These are phyloP conservation scores for Diaporthe aspalathi DNA, from an alignment of 2,329 filamentous ascomycete species.

Conservation along the genomic window DNA sequence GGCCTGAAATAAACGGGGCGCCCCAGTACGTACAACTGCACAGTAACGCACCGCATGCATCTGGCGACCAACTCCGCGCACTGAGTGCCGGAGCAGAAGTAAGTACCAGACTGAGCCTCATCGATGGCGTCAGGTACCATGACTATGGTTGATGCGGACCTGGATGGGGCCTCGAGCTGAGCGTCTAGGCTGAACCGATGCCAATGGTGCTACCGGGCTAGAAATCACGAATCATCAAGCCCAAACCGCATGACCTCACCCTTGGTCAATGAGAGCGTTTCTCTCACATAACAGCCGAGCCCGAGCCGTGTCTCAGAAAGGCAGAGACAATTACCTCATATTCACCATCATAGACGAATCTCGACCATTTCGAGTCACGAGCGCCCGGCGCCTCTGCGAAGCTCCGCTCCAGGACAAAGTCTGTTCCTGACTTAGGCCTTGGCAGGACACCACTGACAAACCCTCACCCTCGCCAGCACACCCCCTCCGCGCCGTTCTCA, in stretches of 20 bases:
- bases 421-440: conserved; percentile 32
- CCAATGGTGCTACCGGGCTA: conserved; percentile 33
- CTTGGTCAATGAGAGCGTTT: conserved; percentile 24
- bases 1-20: not conserved
- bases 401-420: conserved; percentile 18
- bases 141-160: conserved; percentile 19
- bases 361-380: conserved; percentile 7
- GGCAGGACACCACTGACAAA: conserved; percentile 6
- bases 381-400: conserved; percentile 1
- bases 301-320: conserved; percentile 10
- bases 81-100: conserved; percentile 16
- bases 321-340: conserved; percentile 36
- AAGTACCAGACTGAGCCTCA: conserved; percentile 26
- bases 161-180: conserved; percentile 26
- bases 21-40: not conserved
- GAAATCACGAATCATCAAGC: conserved; percentile 32
- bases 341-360: conserved; percentile 35
- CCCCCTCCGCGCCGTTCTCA: conserved; percentile 10
- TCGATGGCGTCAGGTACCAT: conserved; percentile 29
- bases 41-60: conserved; percentile 8
- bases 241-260: conserved; percentile 16
- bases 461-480: not conserved
- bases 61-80: not conserved
- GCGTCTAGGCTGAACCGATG: conserved; percentile 6
- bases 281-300: conserved; percentile 33